Percentiles rank a stretch among this genome's conserved stretches.
Conservation (phyloP, 1,284 basidiomycete genomes). For the Ustanciosporium gigantosporum region DNA sequence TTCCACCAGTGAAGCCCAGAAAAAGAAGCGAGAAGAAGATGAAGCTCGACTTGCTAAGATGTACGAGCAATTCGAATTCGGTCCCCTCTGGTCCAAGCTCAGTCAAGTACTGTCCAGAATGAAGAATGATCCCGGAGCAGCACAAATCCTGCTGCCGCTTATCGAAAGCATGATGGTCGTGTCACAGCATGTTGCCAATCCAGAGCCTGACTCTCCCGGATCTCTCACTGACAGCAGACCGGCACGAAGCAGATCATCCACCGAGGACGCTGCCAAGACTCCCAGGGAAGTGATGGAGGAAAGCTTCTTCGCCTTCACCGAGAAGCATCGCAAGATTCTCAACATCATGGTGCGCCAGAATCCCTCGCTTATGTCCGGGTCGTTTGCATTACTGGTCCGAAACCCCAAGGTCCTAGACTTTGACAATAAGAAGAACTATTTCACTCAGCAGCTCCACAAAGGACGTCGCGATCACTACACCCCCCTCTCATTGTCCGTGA, state of each 20-base stretch:
- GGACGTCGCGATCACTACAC: conserved; percentile 76
- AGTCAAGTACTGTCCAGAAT: conserved; percentile 53
- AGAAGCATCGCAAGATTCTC: conserved; percentile 88
- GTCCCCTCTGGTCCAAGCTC: conserved; percentile 51
- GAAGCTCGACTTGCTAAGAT: conserved; percentile 54
- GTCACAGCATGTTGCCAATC: conserved; percentile 75
- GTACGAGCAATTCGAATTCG: conserved; percentile 57
- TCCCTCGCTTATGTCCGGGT: conserved; percentile 95
- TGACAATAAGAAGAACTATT: conserved; percentile 99
- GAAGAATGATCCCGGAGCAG: conserved; percentile 54
- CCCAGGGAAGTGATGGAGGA: conserved; percentile 67
- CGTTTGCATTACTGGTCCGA: conserved; percentile 92
- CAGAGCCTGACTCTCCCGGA: conserved; percentile 20
- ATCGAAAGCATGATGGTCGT: conserved; percentile 81
- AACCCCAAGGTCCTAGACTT: conserved; percentile 98
- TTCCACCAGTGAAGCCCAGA: conserved; percentile 13
- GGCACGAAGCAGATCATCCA: conserved; percentile 26
- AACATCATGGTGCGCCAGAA: conserved; percentile 98
- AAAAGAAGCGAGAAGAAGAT: conserved; percentile 66
- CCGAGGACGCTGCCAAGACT: conserved; percentile 21
- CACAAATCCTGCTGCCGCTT: conserved; percentile 54
- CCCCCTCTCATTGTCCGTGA: conserved; percentile 87
- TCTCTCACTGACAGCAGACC: conserved; percentile 19
- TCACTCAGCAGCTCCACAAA: conserved; percentile 91
- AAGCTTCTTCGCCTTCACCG: conserved; percentile 90